A percentile compares a stretch with the other conserved stretches of the same genome.
Conservation (phyloP, 208 protist genomes). For the Trypanosoma boissoni region DNA sequence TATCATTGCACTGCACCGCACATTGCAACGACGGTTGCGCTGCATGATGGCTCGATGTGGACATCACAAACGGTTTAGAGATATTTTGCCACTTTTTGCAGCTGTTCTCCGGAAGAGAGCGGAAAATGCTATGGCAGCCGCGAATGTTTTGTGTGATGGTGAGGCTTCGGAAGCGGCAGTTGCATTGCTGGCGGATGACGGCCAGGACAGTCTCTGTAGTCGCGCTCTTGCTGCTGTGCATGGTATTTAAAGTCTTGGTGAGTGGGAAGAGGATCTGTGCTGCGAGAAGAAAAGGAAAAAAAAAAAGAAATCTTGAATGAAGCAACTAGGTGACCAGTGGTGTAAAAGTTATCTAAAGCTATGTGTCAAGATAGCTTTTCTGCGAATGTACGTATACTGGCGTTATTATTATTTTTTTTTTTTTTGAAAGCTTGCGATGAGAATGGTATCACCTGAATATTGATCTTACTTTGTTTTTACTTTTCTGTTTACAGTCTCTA, state of each 20-base stretch:
- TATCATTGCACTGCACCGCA: conserved; percentile 40
- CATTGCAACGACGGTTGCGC: conserved; percentile 37
- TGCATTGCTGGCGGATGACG: conserved; percentile 20
- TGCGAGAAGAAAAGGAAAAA: not conserved
- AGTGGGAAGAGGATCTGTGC: not conserved
- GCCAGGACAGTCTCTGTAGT: conserved; percentile 12
- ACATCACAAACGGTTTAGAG: not conserved
- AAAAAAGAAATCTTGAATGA: not conserved
- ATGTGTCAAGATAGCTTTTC: conserved; percentile 14
- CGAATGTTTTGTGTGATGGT: not conserved
- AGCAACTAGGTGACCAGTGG: no score
- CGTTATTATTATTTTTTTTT: conserved; percentile 17
- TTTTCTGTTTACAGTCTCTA: no score
- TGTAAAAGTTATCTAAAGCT: no score
- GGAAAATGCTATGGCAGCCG: not conserved
- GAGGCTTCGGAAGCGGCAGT: conserved; percentile 8
- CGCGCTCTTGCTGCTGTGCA: conserved; percentile 26
- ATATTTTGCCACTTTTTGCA: conserved; percentile 1
- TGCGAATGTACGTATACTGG: not conserved
- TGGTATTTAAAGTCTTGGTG: no score
- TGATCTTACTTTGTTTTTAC: no score
- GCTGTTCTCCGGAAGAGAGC: conserved; percentile 10
- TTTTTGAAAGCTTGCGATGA: no score
- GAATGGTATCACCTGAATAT: no score
- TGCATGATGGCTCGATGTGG: conserved; percentile 11